phyloP scores from a whole-genome alignment of 768 basidiomycete genomes.

The Phaeotremella fagi region DNA sequence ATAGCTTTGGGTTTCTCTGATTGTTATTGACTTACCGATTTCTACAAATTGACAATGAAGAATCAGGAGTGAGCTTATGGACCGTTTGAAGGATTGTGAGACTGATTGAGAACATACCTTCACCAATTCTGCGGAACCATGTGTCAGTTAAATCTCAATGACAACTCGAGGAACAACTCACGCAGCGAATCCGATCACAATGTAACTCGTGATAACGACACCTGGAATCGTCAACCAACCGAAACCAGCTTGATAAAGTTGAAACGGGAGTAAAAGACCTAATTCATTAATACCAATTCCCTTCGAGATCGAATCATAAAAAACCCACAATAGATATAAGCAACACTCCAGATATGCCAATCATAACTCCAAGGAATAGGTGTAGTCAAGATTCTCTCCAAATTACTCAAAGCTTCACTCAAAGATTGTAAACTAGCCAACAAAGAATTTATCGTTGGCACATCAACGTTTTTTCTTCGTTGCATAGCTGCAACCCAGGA shows the following conservation, averaged over 20 bases:
- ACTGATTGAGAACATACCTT: conserved; percentile 7
- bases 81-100: no score
- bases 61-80: no score
- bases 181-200: conserved; percentile 38
- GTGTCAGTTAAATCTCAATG: no score
- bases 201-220: conserved; percentile 37
- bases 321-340: conserved; percentile 42
- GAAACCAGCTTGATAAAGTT: conserved; percentile 39
- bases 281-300: no score
- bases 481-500: conserved; percentile 36
- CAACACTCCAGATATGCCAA: conserved; percentile 44
- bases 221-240: conserved; percentile 46
- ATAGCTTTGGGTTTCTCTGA: not conserved
- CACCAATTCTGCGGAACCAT: conserved; percentile 29
- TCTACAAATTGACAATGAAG: no score
- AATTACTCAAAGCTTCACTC: conserved; percentile 31
- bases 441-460: conserved; percentile 38
- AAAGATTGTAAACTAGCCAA: conserved; percentile 25
- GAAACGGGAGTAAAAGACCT: no score
- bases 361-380: conserved; percentile 45
- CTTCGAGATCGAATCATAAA: no score
- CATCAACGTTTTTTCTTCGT: conserved; percentile 38
- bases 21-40: conserved; percentile 1
- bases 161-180: not conserved
- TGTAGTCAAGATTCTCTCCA: conserved; percentile 46